These are phyloP conservation scores for Cystoderma amianthinum DNA, from an alignment of 768 basidiomycete species.

Conservation along the genomic window DNA sequence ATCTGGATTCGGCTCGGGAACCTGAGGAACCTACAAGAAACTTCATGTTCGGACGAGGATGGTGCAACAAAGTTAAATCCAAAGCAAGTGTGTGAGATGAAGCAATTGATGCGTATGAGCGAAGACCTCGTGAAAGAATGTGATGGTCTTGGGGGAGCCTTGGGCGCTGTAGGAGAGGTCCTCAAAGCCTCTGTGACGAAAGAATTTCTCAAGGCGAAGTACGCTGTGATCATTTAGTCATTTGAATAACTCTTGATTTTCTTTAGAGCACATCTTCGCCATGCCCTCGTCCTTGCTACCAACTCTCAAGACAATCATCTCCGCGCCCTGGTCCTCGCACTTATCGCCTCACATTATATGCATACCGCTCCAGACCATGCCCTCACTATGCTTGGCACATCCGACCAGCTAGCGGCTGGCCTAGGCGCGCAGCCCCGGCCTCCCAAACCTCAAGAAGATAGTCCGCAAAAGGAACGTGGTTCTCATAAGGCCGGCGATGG, in stretches of 20 bases:
- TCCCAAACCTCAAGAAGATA: slow-evolving; percentile 4
- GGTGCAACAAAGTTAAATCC: slow-evolving; percentile 14
- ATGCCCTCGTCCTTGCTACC: slow-evolving; percentile 51
- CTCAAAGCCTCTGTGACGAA: slow-evolving; percentile 43
- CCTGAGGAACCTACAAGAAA: background rate
- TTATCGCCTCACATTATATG: slow-evolving; percentile 64
- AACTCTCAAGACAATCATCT: slow-evolving; percentile 64
- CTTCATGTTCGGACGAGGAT: slow-evolving; percentile 7
- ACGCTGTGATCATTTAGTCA: slow-evolving; percentile 16
- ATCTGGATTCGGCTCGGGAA: slow-evolving; percentile 24
- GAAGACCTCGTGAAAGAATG: slow-evolving; percentile 36
- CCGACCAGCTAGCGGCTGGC: slow-evolving; percentile 66
- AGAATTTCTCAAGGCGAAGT: slow-evolving; percentile 63
- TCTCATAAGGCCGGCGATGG: too few species aligned
- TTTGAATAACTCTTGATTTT: background rate
- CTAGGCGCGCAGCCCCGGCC: slow-evolving; percentile 43
- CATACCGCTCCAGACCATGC: slow-evolving; percentile 70
- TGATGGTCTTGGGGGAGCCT: slow-evolving; percentile 42
- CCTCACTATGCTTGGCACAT: slow-evolving; percentile 54
- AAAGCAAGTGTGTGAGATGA: slow-evolving; percentile 15
- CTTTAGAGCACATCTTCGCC: slow-evolving; percentile 37
- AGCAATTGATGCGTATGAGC: slow-evolving; percentile 22
- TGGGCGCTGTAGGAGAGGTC: slow-evolving; percentile 48
- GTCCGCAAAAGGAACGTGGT: too few species aligned
- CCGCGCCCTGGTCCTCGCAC: slow-evolving; percentile 60